Base-by-base conservation (phyloP, 202 grass and related monocot species). In the Bolboschoenoplectus hybrid region DNA sequence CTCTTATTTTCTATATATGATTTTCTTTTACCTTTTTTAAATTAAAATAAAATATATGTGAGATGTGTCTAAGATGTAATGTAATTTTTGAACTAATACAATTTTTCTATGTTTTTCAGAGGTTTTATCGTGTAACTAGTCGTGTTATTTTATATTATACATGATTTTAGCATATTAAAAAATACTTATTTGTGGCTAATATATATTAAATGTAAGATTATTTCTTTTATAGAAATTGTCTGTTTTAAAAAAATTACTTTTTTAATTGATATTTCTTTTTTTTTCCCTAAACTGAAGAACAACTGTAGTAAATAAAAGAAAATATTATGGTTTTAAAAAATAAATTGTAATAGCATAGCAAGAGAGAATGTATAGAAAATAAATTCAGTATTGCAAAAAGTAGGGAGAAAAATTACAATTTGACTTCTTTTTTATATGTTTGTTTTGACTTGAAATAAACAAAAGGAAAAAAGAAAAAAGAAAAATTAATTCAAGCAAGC, bases 401-500 rank as follows among this genome's bases (percentile, higher is more conserved):
- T 2, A 8, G 14, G 41, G 38, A 68, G 16, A 71, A 4, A 9
- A 17, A 51, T 46, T 12, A 34, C 49, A 55, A 11, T 76, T 71
- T 74, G 26, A 76, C 4, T 76, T 55, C 73, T 76, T 7, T 55
- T 76, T 3, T 38, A 55, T 13, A 26, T 36, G 53, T 55, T 53
- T 55, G 45, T 49, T 16, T 76, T 35, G 9, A 52, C 5, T 76
- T 14, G 20, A 76, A 76, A 53, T 80, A 58, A 55, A n/a, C 6
- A 38, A 43, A 80, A 80, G 34, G 35, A 60, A 11, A 36, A 36
- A 79, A 35, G 35, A 51, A 10, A 14, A 11, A 41, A 19, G 1
- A 17, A 35, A 75, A 60, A 78, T 26, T 26, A 74, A 74, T 76
- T 58, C 75, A 39, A 80, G 34, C 53, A 80, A 79, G 7, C 32